Percentiles rank a stretch among this genome's conserved stretches.
These are phyloP conservation scores for Fusarium chaquense DNA, from an alignment of 2,329 filamentous ascomycete species.

Conservation along the genomic window DNA sequence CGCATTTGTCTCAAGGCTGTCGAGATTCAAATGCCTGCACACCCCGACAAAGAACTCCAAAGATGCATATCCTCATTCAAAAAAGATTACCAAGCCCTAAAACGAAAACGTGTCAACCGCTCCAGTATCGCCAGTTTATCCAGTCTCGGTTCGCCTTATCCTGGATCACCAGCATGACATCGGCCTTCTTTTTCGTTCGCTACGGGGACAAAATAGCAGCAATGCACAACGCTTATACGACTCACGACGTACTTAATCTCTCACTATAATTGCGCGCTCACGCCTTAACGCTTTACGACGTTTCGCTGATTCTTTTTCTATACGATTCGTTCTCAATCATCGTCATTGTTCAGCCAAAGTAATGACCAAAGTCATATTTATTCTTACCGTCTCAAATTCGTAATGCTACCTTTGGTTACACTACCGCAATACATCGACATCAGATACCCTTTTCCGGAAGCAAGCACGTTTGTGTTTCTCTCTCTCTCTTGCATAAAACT, in stretches of 20 bases:
- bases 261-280: slow-evolving; percentile 20
- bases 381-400: slow-evolving; percentile 9
- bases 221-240: slow-evolving; percentile 37
- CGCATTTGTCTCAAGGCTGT: slow-evolving; percentile 72
- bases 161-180: slow-evolving; percentile 43
- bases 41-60: slow-evolving; percentile 67
- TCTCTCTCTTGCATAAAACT: slow-evolving; percentile 33
- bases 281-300: slow-evolving; percentile 37
- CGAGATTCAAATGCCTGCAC: slow-evolving; percentile 67
- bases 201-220: slow-evolving; percentile 13
- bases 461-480: slow-evolving; percentile 34
- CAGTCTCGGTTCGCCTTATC: slow-evolving; percentile 46
- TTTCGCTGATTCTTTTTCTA: slow-evolving; percentile 23
- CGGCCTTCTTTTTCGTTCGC: background rate
- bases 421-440: slow-evolving; percentile 18
- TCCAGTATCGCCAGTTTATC: slow-evolving; percentile 48
- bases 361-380: slow-evolving; percentile 9
- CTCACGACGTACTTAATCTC: slow-evolving; percentile 39
- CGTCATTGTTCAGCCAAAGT: slow-evolving; percentile 7
- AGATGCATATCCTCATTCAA: slow-evolving; percentile 72
- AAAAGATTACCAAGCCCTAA: slow-evolving; percentile 65
- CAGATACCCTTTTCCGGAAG: slow-evolving; percentile 41
- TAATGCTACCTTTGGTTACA: slow-evolving; percentile 15
- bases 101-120: slow-evolving; percentile 58
- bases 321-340: slow-evolving; percentile 13